Evolutionary conservation across 305 asterid genomes (phyloP).

Genomic region (Plantago rigida): DNA sequence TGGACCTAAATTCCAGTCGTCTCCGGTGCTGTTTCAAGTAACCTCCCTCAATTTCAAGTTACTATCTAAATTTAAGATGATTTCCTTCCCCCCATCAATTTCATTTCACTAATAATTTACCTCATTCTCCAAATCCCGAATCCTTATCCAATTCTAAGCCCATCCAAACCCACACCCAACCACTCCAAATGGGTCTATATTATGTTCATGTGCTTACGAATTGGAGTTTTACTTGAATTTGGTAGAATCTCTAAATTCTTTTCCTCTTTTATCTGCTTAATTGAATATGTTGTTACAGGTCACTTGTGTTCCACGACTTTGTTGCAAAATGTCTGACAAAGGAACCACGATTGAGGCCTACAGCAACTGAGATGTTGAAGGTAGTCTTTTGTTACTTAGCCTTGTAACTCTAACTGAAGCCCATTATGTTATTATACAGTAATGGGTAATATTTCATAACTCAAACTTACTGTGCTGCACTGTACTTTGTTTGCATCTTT

Average conservation of each 20-base stretch:
- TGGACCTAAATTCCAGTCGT: no score
- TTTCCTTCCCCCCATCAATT: no score
- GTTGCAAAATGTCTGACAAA: conserved; percentile 94
- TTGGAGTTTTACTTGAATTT: conserved; percentile 1
- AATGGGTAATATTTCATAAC: not conserved
- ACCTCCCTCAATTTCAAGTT: no score
- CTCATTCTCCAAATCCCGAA: no score
- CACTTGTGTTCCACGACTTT: conserved; percentile 93
- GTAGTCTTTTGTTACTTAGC: conserved; percentile 34
- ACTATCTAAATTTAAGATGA: no score
- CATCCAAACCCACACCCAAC: no score
- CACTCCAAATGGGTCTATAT: no score
- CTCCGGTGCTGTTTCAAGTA: no score
- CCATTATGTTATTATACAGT: conserved; percentile 17
- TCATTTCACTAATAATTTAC: no score
- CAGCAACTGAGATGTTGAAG: conserved; percentile 93
- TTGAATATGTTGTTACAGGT: conserved; percentile 44
- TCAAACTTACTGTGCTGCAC: conserved; percentile 15
- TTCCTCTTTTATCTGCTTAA: conserved; percentile 17
- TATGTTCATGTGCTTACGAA: not conserved
- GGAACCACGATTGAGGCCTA: conserved; percentile 90
- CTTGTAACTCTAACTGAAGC: conserved; percentile 7
- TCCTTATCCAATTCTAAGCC: no score
- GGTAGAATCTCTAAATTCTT: conserved; percentile 15
- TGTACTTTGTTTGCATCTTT: conserved; percentile 16